Evolutionary conservation across 2,329 filamentous ascomycete genomes (phyloP), one percentile per base, ranked within the genome.

Genomic region (Fusarium metavorans): DNA sequence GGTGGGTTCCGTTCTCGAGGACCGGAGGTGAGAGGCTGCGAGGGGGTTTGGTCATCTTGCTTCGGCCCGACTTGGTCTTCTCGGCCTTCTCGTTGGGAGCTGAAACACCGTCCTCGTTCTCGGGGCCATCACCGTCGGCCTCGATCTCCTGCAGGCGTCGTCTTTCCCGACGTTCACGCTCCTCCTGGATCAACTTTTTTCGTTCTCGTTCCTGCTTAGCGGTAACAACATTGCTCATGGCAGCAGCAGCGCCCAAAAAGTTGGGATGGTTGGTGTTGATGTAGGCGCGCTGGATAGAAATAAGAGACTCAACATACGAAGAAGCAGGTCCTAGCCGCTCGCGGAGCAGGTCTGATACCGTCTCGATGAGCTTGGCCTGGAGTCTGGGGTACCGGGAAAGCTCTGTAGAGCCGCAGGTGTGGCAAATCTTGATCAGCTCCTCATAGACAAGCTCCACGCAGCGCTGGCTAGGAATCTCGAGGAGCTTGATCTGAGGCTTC

Each of bases 201-300:
- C 95, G 93, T 84, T 99, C 96, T 77, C 95, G 93, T 76, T 99
- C 97, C 82, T 98, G 95, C 85, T 97, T 98, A 81, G 93, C 96
- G 80, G 91, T 94, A 71, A 99, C 97, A 56, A 99, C 96, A 57
- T 97, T 95, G 76, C 95, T 96, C 97, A 99, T 99, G 72, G 97
- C 97, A 39, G 95, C 96, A 25, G 97, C 96, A 18, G 97, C 97
- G 52, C 97, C 97, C 18, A 98, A 90, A 86, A 99, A 99, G 84
- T 99, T 99, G 58, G 97, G 97, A 82, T 99, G 97, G 81, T 99
- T 99, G 48, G 97, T 99, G 86, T 99, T 99, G 85, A 99, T 98
- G 84, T 99, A 99, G 23, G 97, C 97, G 76, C 97, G 91, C 84
- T 99, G 97, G 70, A 99, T 99, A 30, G 97, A 93, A 76, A 99